Base-by-base conservation (phyloP, 1,284 basidiomycete genomes). In the Cronartium ribicola region DNA sequence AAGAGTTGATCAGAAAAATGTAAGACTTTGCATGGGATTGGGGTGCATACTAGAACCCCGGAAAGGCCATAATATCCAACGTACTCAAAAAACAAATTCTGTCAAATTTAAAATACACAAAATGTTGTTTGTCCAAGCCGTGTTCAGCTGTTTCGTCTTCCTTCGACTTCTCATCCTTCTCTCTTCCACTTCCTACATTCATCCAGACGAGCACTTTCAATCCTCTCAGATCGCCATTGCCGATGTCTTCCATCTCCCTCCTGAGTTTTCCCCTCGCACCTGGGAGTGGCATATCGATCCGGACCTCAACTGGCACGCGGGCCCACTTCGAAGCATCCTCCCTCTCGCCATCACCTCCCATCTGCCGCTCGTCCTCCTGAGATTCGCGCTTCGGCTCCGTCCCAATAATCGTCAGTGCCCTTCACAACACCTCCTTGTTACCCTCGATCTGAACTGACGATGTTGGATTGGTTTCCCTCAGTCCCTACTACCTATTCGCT, bases 121-220 rank as follows among this genome's bases (percentile, higher is more conserved):
- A 29, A 29, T 29, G 29, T 29, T 29, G 1, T 29, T 29, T 2
- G n/a, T n/a, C n/a, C n/a, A n/a, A n/a, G n/a, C n/a, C n/a, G n/a
- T n/a, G n/a, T 29, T 29, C 29, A 29, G 1, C 29, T 29, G 13
- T 4, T 77, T 81, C 46, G 64, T 80, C 13, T 36, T 70, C 8
- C 66, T 81, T 10, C 78, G 81, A 1, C 44, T 78, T 71, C 40
- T 75, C 62, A 75, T 78, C 62, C 78, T 80, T 3, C 74, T 81
- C 22, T 76, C 60, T 37, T 80, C 80, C 17, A 76, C 77, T 22
- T 78, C 78, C 46, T 76, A 77, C 66, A 80, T 82, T 39, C 81
- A 82, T 75, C 81, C 81, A 3, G 81, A 82, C 75, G 81, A 82
- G 74, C 79, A 79, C 77, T 81, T 82, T 73, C 81, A 82, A 76